Percentiles rank a stretch among this genome's conserved stretches.
phyloP scores from a whole-genome alignment of 2,329 filamentous ascomycete species.

The Ceratocystis ficicola region DNA sequence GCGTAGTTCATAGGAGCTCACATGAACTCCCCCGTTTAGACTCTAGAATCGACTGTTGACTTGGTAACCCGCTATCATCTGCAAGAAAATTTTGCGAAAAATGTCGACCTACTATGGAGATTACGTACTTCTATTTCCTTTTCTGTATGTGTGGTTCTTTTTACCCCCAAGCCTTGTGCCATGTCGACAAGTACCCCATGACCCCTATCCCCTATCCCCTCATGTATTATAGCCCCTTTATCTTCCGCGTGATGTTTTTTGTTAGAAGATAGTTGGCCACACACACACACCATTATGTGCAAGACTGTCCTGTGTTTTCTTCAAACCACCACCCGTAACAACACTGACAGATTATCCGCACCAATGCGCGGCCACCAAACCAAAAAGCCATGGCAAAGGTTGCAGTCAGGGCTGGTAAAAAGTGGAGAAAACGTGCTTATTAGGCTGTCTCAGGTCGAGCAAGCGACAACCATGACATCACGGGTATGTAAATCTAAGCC shows the following conservation, averaged over 20 bases:
- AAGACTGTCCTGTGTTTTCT: not conserved
- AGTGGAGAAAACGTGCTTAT: slow-evolving; percentile 9
- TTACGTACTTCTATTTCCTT: too few species aligned
- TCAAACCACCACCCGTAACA: not conserved
- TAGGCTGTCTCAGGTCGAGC: slow-evolving; percentile 7
- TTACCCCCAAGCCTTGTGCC: too few species aligned
- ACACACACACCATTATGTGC: not conserved
- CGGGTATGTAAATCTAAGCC: not conserved
- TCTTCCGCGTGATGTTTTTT: not conserved
- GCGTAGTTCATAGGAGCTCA: not conserved
- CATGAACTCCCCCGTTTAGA: not conserved
- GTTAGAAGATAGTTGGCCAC: not conserved
- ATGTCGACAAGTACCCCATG: not conserved
- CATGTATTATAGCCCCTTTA: not conserved
- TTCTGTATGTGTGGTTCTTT: too few species aligned
- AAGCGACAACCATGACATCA: slow-evolving; percentile 11
- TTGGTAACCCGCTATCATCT: too few species aligned
- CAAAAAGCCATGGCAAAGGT: not conserved
- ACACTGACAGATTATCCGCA: not conserved
- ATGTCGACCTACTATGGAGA: too few species aligned
- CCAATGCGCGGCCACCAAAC: not conserved
- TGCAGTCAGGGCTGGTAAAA: not conserved
- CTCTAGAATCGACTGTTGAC: too few species aligned
- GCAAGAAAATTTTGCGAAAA: too few species aligned
- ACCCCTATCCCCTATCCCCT: too few species aligned